Evolutionary conservation across 495 filamentous ascomycete species (phyloP), one percentile per base, ranked within the genome.

Genomic region (Podospora appendiculata): DNA sequence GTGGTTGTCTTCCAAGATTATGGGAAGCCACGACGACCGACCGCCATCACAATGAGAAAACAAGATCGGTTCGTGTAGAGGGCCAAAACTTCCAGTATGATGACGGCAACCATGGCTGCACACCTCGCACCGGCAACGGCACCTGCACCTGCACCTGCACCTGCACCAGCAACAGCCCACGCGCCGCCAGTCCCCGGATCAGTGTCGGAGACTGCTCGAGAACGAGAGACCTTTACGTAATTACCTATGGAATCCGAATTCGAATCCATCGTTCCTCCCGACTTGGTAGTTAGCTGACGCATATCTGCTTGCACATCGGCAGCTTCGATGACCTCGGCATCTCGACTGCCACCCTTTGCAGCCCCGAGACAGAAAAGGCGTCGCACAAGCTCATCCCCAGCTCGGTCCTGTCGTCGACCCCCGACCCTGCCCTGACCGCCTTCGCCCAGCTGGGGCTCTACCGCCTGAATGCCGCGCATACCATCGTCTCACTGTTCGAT

Each of bases 361-460:
- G 41, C 34, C 25, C 52, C 4, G 14, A 45, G n/a, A 18, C 48
- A 9, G 25, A 25, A 25, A 2, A 25, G 5, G 41, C 25, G n/a
- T 39, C 55, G 4, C 12, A 39, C 34, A 53, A 34, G 36, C 48
- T 53, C n/a, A 32, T 57, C 8, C 56, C 60, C n/a, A 55, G 41
- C 36, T 43, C 57, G 33, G 51, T 54, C 32, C 47, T 62, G 40
- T 48, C 52, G 45, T 51, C 58, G 3, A 76, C 77, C 13, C 60
- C 66, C 6, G 86, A 87, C 60, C 70, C 78, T 3, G 79, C 78
- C n/a, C 68, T 89, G 16, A 82, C 79, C 0, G 81, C 79, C 0
- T 75, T 87, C 56, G 77, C 83, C 17, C 83, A 87, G 59, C 66
- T 87, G 17, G 82, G 78, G 0, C 69, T 77, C 18, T 69, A 77